Evolutionary conservation across 2,329 filamentous ascomycete species (phyloP).

Genomic region (Rugonectria rugulosa): DNA sequence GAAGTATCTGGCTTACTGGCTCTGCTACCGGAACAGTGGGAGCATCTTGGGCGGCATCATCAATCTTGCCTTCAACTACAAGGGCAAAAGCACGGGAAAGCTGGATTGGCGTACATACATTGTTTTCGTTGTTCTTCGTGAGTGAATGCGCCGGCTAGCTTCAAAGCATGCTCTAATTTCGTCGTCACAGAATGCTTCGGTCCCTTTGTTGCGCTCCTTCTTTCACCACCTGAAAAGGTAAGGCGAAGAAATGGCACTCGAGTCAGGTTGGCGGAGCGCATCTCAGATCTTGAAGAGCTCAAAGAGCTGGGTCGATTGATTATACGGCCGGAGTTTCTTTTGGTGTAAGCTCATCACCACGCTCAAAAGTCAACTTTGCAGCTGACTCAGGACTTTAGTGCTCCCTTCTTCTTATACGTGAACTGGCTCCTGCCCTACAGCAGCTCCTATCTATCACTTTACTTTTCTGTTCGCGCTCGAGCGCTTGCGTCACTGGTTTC

Average conservation of each 20-base stretch:
- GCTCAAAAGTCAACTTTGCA: not conserved
- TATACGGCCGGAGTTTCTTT: slow-evolving; percentile 7
- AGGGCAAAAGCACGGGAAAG: slow-evolving; percentile 28
- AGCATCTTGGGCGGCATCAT: slow-evolving; percentile 40
- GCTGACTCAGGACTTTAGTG: not conserved
- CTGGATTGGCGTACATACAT: slow-evolving; percentile 30
- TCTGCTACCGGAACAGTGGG: slow-evolving; percentile 16
- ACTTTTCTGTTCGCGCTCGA: slow-evolving; percentile 19
- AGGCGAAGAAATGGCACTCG: slow-evolving; percentile 1
- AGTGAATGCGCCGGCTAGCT: too few relatives aligned
- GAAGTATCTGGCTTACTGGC: slow-evolving; percentile 15
- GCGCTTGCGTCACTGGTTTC: slow-evolving; percentile 15
- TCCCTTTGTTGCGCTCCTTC: slow-evolving; percentile 2
- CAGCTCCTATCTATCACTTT: slow-evolving; percentile 17
- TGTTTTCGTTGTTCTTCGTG: slow-evolving; percentile 22
- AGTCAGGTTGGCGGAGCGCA: not conserved
- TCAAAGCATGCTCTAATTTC: not conserved
- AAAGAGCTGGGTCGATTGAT: slow-evolving; percentile 5
- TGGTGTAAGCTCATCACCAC: not conserved
- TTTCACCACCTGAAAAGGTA: slow-evolving; percentile 14
- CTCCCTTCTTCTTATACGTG: slow-evolving; percentile 20
- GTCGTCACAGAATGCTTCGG: slow-evolving; percentile 11
- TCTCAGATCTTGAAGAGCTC: slow-evolving; percentile 7
- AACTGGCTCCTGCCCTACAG: slow-evolving; percentile 15
- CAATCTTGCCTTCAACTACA: slow-evolving; percentile 54